Conservation (phyloP, 2,329 filamentous ascomycete species). For the Trematosphaeria pertusa region DNA sequence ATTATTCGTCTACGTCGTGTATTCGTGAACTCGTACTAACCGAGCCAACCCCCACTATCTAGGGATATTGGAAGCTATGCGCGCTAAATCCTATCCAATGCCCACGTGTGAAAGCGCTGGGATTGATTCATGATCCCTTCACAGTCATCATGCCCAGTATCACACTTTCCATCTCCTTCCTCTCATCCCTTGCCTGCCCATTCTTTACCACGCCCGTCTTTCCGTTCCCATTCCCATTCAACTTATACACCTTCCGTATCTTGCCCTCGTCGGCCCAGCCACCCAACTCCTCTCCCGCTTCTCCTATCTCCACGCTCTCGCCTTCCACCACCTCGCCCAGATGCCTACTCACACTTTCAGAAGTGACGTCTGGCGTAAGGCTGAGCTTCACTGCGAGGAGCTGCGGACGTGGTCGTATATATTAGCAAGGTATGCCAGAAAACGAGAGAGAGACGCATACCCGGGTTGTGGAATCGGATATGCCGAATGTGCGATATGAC, state of each 20-base stretch:
- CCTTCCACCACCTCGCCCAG: slow-evolving; percentile 35
- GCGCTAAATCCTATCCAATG: no score
- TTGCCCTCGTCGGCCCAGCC: slow-evolving; percentile 57
- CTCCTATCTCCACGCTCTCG: slow-evolving; percentile 25
- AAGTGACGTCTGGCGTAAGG: slow-evolving; percentile 22
- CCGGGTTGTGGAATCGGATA: slow-evolving; percentile 72
- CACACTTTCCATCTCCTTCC: slow-evolving; percentile 69
- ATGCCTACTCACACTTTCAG: slow-evolving; percentile 35
- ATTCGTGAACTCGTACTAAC: no score
- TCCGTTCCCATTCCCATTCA: slow-evolving; percentile 64
- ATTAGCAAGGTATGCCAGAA: no score
- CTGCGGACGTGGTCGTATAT: no score
- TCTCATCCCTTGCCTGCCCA: slow-evolving; percentile 49
- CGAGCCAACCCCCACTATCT: no score
- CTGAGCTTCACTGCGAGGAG: slow-evolving; percentile 85
- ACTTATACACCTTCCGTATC: slow-evolving; percentile 86
- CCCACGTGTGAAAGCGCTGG: no score
- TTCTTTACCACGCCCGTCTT: slow-evolving; percentile 42
- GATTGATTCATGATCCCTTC: slow-evolving; percentile 62
- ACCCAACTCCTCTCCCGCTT: slow-evolving; percentile 59
- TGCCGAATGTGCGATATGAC: slow-evolving; percentile 86
- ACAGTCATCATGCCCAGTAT: slow-evolving; percentile 81
- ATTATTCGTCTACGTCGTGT: no score
- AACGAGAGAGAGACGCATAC: no score
- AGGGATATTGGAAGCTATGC: no score